A percentile compares a stretch with the other conserved stretches of the same genome.
phyloP scores from a whole-genome alignment of 306 rosid species.

The Acmispon strigosus region DNA sequence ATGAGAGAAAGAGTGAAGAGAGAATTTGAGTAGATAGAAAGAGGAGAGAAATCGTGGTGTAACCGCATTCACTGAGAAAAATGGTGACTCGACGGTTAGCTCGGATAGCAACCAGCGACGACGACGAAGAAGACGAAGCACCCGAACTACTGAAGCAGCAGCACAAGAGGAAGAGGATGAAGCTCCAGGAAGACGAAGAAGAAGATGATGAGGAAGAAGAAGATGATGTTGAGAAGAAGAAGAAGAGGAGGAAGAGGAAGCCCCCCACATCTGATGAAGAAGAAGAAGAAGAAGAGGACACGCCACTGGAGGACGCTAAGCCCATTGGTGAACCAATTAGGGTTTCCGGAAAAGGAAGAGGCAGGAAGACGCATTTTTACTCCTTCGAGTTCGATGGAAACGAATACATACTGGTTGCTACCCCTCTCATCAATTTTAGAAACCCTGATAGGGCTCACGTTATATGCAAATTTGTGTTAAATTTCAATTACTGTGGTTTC shows the following conservation, averaged over 20 bases:
- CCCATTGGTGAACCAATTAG: slow-evolving; percentile 68
- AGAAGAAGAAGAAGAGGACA: slow-evolving; percentile 52
- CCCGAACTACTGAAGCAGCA: slow-evolving; percentile 12
- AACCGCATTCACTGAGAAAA: not conserved
- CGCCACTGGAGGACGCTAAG: slow-evolving; percentile 60
- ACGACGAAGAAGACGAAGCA: slow-evolving; percentile 63
- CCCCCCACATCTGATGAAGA: not conserved
- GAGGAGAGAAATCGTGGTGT: too few species aligned
- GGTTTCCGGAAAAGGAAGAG: slow-evolving; percentile 72
- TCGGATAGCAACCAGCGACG: slow-evolving; percentile 68
- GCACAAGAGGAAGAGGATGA: slow-evolving; percentile 52
- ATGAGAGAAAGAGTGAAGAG: too few species aligned
- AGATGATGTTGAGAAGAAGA: slow-evolving; percentile 18
- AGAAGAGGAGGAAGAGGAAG: not conserved
- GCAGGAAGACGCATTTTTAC: slow-evolving; percentile 45
- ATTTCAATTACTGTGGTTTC: not conserved
- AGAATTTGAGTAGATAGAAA: too few species aligned
- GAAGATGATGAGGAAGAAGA: not conserved
- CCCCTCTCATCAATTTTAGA: too few species aligned
- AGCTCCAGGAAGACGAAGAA: slow-evolving; percentile 17
- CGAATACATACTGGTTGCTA: slow-evolving; percentile 51
- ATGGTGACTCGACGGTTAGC: slow-evolving; percentile 80
- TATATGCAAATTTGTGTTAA: not conserved
- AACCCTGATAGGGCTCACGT: not conserved
- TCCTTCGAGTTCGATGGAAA: slow-evolving; percentile 69